Percentiles rank a stretch among this genome's conserved stretches.
Evolutionary conservation across 257 asterid species (phyloP).

Genomic region (Verbena officinalis): DNA sequence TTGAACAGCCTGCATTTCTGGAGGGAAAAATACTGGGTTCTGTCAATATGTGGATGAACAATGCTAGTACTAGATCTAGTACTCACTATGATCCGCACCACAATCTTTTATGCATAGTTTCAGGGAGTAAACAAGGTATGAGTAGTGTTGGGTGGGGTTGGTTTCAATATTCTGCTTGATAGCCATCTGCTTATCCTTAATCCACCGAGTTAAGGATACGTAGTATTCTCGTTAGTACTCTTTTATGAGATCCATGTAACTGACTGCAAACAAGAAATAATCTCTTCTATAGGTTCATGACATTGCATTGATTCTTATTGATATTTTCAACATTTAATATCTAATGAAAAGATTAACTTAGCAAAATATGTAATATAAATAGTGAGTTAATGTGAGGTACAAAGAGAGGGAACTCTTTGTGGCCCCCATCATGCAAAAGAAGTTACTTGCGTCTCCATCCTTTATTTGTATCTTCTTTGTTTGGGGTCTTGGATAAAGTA

Average conservation of each 20-base stretch:
- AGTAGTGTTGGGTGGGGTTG: neutral
- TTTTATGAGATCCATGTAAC: slow-evolving; percentile 5
- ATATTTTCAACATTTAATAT: slow-evolving; percentile 9
- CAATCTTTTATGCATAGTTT: slow-evolving; percentile 74
- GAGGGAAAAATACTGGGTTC: slow-evolving; percentile 63
- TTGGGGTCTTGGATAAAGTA: neutral
- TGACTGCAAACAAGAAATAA: slow-evolving; percentile 10
- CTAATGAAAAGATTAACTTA: slow-evolving; percentile 11
- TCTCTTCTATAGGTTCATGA: slow-evolving; percentile 21
- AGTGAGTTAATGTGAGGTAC: slow-evolving; percentile 18
- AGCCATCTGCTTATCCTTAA: slow-evolving; percentile 6
- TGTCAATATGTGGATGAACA: slow-evolving; percentile 96
- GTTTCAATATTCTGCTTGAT: slow-evolving; percentile 22
- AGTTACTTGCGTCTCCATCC: too few species aligned
- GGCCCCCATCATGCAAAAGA: too few species aligned
- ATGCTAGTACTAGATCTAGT: slow-evolving; percentile 77
- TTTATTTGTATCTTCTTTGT: too few species aligned
- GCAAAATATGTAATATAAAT: slow-evolving; percentile 13
- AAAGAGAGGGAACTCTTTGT: too few species aligned
- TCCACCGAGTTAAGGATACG: neutral
- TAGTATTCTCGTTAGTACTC: neutral
- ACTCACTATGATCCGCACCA: slow-evolving; percentile 95
- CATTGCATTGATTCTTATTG: slow-evolving; percentile 22
- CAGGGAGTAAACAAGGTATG: slow-evolving; percentile 79
- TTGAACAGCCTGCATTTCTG: slow-evolving; percentile 74